Conservation (phyloP, 805 yeast genomes). For the Cyberlindnera petersonii region DNA sequence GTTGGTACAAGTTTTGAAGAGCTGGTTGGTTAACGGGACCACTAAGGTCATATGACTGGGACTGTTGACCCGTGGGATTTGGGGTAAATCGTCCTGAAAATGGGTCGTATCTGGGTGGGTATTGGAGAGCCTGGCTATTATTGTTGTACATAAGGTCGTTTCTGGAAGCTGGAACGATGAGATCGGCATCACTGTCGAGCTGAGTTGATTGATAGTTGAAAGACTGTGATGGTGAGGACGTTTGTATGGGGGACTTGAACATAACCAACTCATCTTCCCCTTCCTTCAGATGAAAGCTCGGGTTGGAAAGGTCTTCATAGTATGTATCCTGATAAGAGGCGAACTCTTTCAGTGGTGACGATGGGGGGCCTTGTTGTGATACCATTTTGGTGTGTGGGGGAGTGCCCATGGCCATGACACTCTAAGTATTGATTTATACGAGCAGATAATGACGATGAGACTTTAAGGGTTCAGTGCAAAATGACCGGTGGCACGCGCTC, state of each 20-base stretch:
- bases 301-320: not conserved
- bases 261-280: not conserved
- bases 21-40: too few relatives aligned
- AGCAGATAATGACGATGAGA: not conserved
- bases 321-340: not conserved
- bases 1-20: conserved; percentile 1
- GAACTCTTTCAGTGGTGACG: conserved; percentile 1
- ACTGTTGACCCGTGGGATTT: not conserved
- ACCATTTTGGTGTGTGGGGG: conserved; percentile 1
- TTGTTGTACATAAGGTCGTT: conserved; percentile 2
- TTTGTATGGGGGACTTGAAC: not conserved
- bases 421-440: not conserved
- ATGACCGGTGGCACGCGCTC: too few relatives aligned
- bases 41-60: too few relatives aligned
- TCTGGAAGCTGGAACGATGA: conserved; percentile 9
- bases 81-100: not conserved
- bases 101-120: conserved; percentile 4
- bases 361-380: not conserved
- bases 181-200: conserved; percentile 2
- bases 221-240: not conserved
- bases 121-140: conserved; percentile 4
- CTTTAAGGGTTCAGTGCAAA: too few relatives aligned
- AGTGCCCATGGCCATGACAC: conserved; percentile 1
- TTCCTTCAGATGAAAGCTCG: not conserved
- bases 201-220: not conserved